Conservation (phyloP, 2,329 filamentous ascomycete species). For the Cercospora zeina region DNA sequence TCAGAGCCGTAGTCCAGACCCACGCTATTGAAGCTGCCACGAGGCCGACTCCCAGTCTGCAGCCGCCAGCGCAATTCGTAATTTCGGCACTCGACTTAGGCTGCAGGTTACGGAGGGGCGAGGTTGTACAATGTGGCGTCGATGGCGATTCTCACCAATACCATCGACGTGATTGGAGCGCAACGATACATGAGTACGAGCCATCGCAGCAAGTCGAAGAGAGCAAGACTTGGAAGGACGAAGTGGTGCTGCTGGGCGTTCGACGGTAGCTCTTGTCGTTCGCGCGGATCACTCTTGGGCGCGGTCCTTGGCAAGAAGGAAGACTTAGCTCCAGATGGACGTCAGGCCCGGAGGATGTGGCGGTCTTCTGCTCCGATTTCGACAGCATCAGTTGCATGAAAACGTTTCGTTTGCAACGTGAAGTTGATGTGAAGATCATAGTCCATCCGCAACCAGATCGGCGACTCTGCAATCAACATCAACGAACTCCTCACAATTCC, state of each 20-base stretch:
- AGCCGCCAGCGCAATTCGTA: neutral
- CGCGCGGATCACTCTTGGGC: constrained; percentile 14
- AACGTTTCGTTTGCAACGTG: neutral
- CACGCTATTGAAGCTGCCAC: constrained; percentile 16
- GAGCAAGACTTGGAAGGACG: neutral
- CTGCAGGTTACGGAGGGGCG: neutral
- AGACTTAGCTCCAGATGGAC: neutral
- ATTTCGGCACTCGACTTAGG: neutral
- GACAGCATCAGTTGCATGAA: neutral
- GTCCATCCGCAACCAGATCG: neutral
- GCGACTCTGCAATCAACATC: neutral
- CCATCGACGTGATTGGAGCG: constrained; percentile 14
- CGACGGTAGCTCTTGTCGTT: constrained; percentile 13
- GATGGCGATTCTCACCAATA: constrained; percentile 9
- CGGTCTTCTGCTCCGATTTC: neutral
- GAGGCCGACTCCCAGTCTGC: constrained; percentile 6
- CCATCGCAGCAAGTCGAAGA: constrained; percentile 12
- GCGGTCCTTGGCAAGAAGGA: constrained; percentile 9
- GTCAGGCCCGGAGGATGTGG: neutral
- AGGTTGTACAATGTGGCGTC: neutral
- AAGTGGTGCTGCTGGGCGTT: constrained; percentile 12
- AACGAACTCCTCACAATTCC: neutral
- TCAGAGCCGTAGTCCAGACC: neutral
- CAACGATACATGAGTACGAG: neutral
- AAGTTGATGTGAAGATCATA: neutral